Evolutionary conservation across 1,284 basidiomycete species (phyloP).

Genomic region (Ceratobasidium theobromae): DNA sequence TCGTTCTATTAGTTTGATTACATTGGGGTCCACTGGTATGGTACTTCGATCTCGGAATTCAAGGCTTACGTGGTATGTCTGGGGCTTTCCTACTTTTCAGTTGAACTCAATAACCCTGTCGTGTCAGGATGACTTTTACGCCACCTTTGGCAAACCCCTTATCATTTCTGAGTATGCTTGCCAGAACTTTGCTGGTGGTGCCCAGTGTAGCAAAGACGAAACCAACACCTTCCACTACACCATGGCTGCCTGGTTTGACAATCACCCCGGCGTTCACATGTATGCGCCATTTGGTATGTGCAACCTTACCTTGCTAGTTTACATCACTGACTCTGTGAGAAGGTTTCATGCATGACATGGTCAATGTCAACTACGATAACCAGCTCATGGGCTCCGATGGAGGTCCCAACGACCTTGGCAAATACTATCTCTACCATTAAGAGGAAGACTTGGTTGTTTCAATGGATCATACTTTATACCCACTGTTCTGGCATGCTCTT

Average conservation of each 20-base stretch:
- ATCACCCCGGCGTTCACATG: slow-evolving; percentile 53
- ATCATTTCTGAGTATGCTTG: slow-evolving; percentile 44
- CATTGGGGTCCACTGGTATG: slow-evolving; percentile 46
- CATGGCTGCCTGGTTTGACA: slow-evolving; percentile 59
- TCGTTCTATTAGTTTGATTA: slow-evolving; percentile 38
- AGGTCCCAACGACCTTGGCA: background rate
- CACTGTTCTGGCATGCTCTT: slow-evolving; percentile 12
- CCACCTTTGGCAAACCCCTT: slow-evolving; percentile 29
- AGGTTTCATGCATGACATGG: slow-evolving; percentile 70
- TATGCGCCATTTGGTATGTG: slow-evolving; percentile 61
- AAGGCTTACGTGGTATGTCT: slow-evolving; percentile 41
- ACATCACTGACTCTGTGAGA: slow-evolving; percentile 9
- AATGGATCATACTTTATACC: slow-evolving; percentile 13
- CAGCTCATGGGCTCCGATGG: slow-evolving; percentile 39
- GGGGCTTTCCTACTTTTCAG: background rate
- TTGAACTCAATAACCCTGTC: background rate
- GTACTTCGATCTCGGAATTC: slow-evolving; percentile 40
- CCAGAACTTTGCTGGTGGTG: slow-evolving; percentile 64
- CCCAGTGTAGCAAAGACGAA: slow-evolving; percentile 53
- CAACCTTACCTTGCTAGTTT: slow-evolving; percentile 9
- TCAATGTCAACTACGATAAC: slow-evolving; percentile 66
- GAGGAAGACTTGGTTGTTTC: background rate
- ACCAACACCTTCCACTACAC: slow-evolving; percentile 60
- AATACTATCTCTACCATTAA: background rate
- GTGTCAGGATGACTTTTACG: slow-evolving; percentile 41